A percentile compares a stretch with the other conserved stretches of the same genome.
Conservation (phyloP, 805 yeast species). For the Kazachstania africana region DNA sequence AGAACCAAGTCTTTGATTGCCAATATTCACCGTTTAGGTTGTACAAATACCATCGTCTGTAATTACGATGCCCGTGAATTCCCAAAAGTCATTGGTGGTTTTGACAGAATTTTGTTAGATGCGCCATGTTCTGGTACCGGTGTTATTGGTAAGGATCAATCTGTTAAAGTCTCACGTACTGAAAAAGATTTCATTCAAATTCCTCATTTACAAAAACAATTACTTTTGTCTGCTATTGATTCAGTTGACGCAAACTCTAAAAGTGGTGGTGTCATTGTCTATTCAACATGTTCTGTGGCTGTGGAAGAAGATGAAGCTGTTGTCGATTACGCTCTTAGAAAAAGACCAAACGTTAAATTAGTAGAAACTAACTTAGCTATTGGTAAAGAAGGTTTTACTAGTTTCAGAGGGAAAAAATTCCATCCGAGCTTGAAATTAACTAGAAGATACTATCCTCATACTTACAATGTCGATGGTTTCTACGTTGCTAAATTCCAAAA, state of each 20-base stretch:
- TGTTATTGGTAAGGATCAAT: constrained; percentile 93
- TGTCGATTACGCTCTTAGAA: constrained; percentile 92
- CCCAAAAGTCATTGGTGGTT: constrained; percentile 97
- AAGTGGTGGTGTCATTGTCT: constrained; percentile 89
- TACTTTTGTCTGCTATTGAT: constrained; percentile 88
- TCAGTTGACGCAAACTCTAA: constrained; percentile 88
- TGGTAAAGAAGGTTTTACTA: constrained; percentile 92
- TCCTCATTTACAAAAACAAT: constrained; percentile 93
- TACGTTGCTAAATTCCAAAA: constrained; percentile 94
- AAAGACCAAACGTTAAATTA: constrained; percentile 89
- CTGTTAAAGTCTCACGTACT: constrained; percentile 85
- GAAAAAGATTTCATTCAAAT: constrained; percentile 94
- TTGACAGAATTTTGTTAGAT: constrained; percentile 86
- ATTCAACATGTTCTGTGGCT: constrained; percentile 96
- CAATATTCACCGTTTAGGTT: constrained; percentile 92
- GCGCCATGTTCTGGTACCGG: constrained; percentile 99
- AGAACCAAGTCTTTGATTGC: constrained; percentile 95
- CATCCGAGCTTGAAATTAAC: constrained; percentile 67
- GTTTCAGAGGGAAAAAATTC: constrained; percentile 87
- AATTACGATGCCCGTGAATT: constrained; percentile 97
- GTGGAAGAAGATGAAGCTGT: constrained; percentile 98
- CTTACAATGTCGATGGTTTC: constrained; percentile 97
- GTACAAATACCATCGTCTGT: constrained; percentile 92
- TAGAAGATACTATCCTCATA: constrained; percentile 95
- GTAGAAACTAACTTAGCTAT: constrained; percentile 87